Evolutionary conservation across 306 rosid species (phyloP).

Genomic region (Prunus mira): DNA sequence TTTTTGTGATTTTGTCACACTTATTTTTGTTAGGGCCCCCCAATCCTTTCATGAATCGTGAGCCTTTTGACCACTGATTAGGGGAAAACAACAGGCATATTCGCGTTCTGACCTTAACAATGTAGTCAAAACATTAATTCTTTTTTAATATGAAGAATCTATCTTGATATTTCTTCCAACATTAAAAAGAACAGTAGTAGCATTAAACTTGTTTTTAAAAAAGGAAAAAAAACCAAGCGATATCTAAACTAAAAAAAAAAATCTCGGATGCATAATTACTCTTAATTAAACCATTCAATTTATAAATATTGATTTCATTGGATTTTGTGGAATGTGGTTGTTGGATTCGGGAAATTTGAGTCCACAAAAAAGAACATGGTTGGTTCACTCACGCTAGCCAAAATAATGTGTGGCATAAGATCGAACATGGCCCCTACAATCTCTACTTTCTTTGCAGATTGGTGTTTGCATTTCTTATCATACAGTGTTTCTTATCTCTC

Average conservation of each 20-base stretch:
- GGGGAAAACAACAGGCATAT: neutral
- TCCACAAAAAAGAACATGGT: neutral
- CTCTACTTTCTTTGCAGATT: neutral
- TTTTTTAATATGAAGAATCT: no score
- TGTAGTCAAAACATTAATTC: no score
- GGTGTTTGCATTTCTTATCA: neutral
- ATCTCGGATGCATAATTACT: no score
- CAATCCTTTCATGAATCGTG: neutral
- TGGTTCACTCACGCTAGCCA: neutral
- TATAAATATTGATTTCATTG: neutral
- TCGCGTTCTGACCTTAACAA: neutral
- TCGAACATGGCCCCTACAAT: no score
- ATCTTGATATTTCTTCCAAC: no score
- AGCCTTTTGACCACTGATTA: neutral
- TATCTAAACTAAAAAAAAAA: no score
- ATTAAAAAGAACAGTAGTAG: no score
- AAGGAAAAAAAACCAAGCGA: neutral
- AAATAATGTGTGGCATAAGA: neutral
- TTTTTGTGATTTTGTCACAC: neutral
- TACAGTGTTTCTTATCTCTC: neutral
- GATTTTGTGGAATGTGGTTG: neutral
- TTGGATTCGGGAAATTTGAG: neutral
- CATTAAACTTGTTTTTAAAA: no score
- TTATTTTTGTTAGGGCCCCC: neutral
- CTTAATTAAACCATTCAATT: no score